Evolutionary conservation across 2,329 filamentous ascomycete genomes (phyloP).

Genomic region (Trichophyton benhamiae): DNA sequence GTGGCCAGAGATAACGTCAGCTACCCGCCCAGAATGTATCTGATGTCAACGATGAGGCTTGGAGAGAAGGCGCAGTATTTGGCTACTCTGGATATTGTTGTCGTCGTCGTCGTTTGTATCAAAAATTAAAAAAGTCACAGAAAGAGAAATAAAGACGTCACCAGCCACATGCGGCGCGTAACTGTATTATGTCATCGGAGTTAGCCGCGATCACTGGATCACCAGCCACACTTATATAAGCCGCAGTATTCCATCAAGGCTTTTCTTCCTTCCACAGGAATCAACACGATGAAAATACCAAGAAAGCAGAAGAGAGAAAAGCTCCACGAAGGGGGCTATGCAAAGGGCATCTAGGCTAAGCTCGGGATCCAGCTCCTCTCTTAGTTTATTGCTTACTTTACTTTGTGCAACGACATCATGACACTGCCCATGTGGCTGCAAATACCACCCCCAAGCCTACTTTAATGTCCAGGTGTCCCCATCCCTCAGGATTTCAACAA

Average conservation of each 20-base stretch:
- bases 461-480: constrained; percentile 51
- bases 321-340: not conserved
- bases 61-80: not conserved
- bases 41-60: not conserved
- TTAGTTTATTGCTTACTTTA: too few species aligned
- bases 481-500: constrained; percentile 54
- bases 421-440: not conserved
- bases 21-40: not conserved
- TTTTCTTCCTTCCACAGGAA: not conserved
- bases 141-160: not conserved
- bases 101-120: too few species aligned
- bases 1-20: not conserved
- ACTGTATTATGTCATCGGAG: not conserved
- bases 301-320: not conserved
- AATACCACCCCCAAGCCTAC: constrained; percentile 1
- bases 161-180: not conserved
- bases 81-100: not conserved
- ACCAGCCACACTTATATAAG: not conserved
- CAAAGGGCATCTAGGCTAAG: not conserved
- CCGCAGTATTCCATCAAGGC: not conserved
- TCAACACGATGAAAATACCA: not conserved
- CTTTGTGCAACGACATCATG: not conserved
- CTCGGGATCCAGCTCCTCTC: not conserved
- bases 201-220: not conserved
- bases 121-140: too few species aligned